Conservation (phyloP, 345 rosid species). For the Arabidopsis thaliana region TAIR10.1 NC_003074.8:4574501-4575000, state of each 20-base stretch:
- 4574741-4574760: conserved; percentile 69
- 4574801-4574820: conserved; percentile 47
- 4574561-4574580: neutral
- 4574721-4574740: conserved; percentile 51
- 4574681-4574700: conserved; percentile 39
- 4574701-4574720: conserved; percentile 41
- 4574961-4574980: neutral
- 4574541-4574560: conserved; percentile 4
- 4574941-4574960: neutral
- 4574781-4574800: conserved; percentile 50
- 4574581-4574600: conserved; percentile 40
- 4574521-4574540: conserved; percentile 4
- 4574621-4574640: conserved; percentile 69
- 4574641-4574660: conserved; percentile 55
- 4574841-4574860: conserved; percentile 78
- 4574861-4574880: conserved; percentile 95
- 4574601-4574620: conserved; percentile 78
- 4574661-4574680: conserved; percentile 45
- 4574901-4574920: conserved; percentile 8
- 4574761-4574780: conserved; percentile 46
- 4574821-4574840: conserved; percentile 68
- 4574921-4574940: conserved; percentile 13
- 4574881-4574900: neutral
- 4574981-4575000: neutral
- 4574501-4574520: conserved; percentile 42